phyloP scores from a whole-genome alignment of 2,329 filamentous ascomycete genomes.

The Xylaria sp. region DNA sequence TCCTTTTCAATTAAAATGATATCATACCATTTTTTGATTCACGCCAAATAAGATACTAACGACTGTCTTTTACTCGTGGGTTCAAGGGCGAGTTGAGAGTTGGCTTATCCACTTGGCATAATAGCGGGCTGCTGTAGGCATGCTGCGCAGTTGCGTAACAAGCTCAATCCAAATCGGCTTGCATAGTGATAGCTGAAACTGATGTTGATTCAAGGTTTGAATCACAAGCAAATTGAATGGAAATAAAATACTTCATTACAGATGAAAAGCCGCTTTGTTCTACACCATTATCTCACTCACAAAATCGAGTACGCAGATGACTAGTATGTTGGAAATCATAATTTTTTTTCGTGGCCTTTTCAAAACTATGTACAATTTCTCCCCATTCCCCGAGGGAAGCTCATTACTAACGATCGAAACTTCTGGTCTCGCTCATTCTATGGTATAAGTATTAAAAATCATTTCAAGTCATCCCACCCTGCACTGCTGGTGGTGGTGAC shows the following conservation, averaged over 20 bases:
- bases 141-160: too few species aligned
- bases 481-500: conserved; percentile 18
- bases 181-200: not conserved
- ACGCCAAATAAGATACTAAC: not conserved
- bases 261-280: not conserved
- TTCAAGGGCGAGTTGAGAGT: too few species aligned
- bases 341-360: not conserved
- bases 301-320: not conserved
- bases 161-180: not conserved
- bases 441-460: conserved; percentile 21
- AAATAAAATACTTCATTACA: too few species aligned
- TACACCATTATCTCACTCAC: not conserved
- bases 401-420: conserved; percentile 26
- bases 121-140: too few species aligned
- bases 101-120: too few species aligned
- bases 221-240: not conserved
- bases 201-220: not conserved
- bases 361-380: conserved; percentile 24
- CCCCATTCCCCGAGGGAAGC: not conserved
- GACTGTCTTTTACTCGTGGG: not conserved
- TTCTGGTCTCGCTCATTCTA: conserved; percentile 24
- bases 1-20: conserved; percentile 18
- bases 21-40: not conserved
- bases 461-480: conserved; percentile 20
- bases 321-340: not conserved